Evolutionary conservation across 768 basidiomycete species (phyloP), one percentile per base, ranked within the genome.

Genomic region (Podaxis sp.): DNA sequence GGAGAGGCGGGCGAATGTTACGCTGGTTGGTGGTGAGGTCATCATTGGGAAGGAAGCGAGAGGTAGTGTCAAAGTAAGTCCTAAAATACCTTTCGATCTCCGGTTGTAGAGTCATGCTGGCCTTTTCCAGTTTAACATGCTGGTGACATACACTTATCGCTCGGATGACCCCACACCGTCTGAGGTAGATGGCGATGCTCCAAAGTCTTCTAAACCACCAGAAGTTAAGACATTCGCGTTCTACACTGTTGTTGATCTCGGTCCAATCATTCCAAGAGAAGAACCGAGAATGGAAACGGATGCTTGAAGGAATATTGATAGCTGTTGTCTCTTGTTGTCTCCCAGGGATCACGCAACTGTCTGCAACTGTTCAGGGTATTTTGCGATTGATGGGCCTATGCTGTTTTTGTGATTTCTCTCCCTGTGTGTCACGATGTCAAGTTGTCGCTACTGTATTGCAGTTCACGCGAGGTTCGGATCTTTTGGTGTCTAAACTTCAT

Each of bases 101-200:
- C 54, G 38, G 37, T n/a, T 6, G 37, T 46, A 8, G 44, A 46
- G n/a, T 22, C n/a, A 20, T 17, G n/a, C 7, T 46, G 15, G n/a
- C 20, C n/a, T n/a, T 37, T 46, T 17, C 52, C 3, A 98, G 96
- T 95, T 95, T 73, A 95, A 95, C 68, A 89, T 99, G 86, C 84
- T 95, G 65, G 90, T 99, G 1, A 87, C 93, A 2, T 98, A 94
- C 74, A 96, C 95, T 0, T 99, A 99, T 72, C 86, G 91, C 37
- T 90, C 93, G 0, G 96, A 99, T 69, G 96, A 97, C 64, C 82
- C 87, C 24, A 80, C 85, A 2, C 84, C 86, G 13, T 83, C 86
- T 1, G 87, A 89, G 57, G 83, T 85, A 56, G 72, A 74, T 13
- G 74, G 73, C 15, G 76, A 80, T 46, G 75, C 80, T 17, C 78